Percentiles rank a stretch among this genome's conserved stretches.
These are phyloP conservation scores for Capronia epimyces DNA, from an alignment of 2,329 filamentous ascomycete species.

Conservation along the genomic window DNA sequence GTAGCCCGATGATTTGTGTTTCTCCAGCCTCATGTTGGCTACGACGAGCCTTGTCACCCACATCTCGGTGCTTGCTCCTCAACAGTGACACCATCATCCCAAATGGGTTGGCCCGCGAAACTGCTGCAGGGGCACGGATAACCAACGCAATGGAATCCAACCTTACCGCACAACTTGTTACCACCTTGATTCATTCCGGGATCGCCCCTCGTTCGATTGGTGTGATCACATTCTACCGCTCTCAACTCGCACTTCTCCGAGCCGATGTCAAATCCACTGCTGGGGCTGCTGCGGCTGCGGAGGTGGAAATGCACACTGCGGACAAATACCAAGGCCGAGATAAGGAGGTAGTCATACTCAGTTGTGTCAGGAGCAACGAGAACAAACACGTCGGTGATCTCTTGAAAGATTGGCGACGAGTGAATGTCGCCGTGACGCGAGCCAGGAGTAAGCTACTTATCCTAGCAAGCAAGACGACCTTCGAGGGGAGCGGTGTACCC, in stretches of 20 bases:
- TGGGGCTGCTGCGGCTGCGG: conserved; percentile 40
- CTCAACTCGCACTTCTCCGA: conserved; percentile 77
- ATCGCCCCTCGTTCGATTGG: conserved; percentile 73
- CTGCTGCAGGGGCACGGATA: conserved; percentile 72
- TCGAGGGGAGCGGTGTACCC: conserved; percentile 59
- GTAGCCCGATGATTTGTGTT: conserved; percentile 29
- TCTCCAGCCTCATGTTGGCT: conserved; percentile 64
- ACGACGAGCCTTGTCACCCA: conserved; percentile 61
- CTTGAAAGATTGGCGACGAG: conserved; percentile 81
- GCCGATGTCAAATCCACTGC: conserved; percentile 55
- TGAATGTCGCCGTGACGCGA: conserved; percentile 93
- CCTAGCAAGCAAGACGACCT: conserved; percentile 72
- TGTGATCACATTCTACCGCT: conserved; percentile 94
- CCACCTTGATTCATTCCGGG: conserved; percentile 68
- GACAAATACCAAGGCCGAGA: conserved; percentile 96
- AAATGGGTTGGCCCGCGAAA: conserved; percentile 53
- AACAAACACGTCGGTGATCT: conserved; percentile 79
- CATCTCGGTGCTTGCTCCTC: conserved; percentile 73
- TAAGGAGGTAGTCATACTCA: conserved; percentile 86
- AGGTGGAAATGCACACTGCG: conserved; percentile 91
- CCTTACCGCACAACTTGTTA: conserved; percentile 73
- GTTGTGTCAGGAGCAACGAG: conserved; percentile 81
- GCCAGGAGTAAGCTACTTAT: conserved; percentile 89
- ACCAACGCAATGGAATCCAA: conserved; percentile 80
- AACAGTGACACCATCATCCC: conserved; percentile 75